Percentiles rank a stretch among this genome's conserved stretches.
These are phyloP conservation scores for Diaporthe vaccinii DNA, from an alignment of 2,329 filamentous ascomycete species.

Conservation along the genomic window DNA sequence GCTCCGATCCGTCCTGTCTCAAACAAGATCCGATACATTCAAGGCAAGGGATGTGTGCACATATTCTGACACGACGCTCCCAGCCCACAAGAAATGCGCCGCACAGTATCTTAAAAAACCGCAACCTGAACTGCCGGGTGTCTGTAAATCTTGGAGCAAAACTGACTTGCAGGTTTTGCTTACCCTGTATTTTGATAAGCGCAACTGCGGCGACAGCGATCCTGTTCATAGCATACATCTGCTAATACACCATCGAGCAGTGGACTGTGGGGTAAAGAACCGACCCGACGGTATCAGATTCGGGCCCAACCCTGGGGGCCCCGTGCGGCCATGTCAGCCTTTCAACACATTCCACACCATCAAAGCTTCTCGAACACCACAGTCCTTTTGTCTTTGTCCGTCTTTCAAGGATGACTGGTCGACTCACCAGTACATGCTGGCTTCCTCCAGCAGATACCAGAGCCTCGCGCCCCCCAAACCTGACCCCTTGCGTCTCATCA, in stretches of 20 bases:
- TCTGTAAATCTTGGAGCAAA: neutral
- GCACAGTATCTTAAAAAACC: neutral
- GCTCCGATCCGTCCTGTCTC: constrained; percentile 1
- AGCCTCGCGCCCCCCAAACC: neutral
- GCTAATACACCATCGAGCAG: neutral
- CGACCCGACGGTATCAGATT: constrained; percentile 30
- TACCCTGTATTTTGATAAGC: neutral
- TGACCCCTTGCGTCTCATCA: constrained; percentile 25
- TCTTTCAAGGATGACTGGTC: neutral
- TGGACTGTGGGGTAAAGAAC: constrained; percentile 27
- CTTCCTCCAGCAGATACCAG: neutral
- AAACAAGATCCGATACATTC: neutral
- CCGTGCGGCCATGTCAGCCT: constrained; percentile 8
- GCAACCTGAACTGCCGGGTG: neutral
- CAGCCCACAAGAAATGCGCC: neutral
- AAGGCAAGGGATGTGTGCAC: neutral
- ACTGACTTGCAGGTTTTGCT: neutral
- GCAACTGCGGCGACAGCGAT: neutral
- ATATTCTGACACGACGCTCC: neutral
- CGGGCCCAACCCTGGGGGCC: constrained; percentile 15
- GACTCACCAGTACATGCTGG: neutral
- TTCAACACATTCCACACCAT: neutral
- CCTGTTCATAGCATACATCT: constrained; percentile 2
- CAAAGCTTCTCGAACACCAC: constrained; percentile 28
- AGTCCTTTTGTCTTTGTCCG: neutral